Conservation (phyloP, 1,284 basidiomycete species). For the Mycena citricolor region DNA sequence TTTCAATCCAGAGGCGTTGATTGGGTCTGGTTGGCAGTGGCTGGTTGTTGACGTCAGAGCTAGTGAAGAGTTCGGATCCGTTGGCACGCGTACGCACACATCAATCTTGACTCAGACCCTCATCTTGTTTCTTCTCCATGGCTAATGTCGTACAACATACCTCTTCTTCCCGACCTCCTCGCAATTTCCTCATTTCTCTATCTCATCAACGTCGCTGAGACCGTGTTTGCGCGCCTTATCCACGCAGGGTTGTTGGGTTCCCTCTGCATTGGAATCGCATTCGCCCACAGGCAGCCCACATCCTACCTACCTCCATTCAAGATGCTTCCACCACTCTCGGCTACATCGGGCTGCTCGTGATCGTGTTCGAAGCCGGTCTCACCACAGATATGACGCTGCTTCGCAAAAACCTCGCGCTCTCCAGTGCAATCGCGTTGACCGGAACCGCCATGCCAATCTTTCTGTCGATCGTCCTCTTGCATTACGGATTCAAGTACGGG, state of each 20-base stretch:
- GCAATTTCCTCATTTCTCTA: constrained; percentile 33
- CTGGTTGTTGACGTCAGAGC: too few species aligned
- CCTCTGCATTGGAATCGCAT: constrained; percentile 35
- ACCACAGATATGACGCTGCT: constrained; percentile 34
- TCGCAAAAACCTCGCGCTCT: constrained; percentile 33
- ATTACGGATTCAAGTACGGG: constrained; percentile 34
- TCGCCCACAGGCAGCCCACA: constrained; percentile 31
- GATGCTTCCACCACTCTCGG: constrained; percentile 33
- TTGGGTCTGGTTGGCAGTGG: too few species aligned
- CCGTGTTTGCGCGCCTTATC: constrained; percentile 27
- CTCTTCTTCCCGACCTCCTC: constrained; percentile 29
- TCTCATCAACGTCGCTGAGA: constrained; percentile 32
- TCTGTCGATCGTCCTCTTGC: constrained; percentile 35
- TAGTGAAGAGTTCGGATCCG: too few species aligned
- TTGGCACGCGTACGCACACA: too few species aligned
- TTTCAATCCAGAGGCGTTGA: too few species aligned
- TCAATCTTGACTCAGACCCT: too few species aligned
- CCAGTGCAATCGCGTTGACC: constrained; percentile 33
- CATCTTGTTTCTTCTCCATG: constrained; percentile 7
- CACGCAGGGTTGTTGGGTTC: constrained; percentile 37
- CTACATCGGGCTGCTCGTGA: constrained; percentile 37
- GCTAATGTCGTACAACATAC: constrained; percentile 25
- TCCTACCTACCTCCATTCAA: constrained; percentile 33
- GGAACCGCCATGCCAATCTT: constrained; percentile 39
- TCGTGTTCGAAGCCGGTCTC: constrained; percentile 40